Percentiles rank a stretch among this genome's conserved stretches.
Conservation (phyloP, 2,329 filamentous ascomycete genomes). For the Aspergillus sojae region DNA sequence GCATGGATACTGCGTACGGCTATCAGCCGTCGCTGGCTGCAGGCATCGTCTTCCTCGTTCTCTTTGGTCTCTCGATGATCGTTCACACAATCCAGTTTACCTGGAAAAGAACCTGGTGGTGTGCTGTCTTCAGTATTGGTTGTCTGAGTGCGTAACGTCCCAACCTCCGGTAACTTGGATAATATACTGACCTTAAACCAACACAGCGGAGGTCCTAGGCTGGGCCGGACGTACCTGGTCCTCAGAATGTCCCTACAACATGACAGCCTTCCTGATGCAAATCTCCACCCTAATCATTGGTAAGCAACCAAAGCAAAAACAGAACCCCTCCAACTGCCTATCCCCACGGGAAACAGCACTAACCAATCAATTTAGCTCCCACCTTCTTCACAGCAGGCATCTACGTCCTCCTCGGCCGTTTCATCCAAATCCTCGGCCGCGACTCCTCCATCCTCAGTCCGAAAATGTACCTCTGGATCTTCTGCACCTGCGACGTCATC, state of each 20-base stretch:
- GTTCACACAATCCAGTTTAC: constrained; percentile 36
- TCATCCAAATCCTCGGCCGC: constrained; percentile 50
- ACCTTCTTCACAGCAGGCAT: constrained; percentile 57
- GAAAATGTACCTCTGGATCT: constrained; percentile 51
- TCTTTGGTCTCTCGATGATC: constrained; percentile 41
- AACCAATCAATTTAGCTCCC: constrained; percentile 35
- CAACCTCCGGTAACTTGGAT: not conserved
- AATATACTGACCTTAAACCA: not conserved
- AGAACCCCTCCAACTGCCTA: not conserved
- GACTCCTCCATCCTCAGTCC: constrained; percentile 48
- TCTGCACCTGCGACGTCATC: constrained; percentile 57
- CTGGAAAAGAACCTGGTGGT: constrained; percentile 45
- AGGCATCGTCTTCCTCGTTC: constrained; percentile 36
- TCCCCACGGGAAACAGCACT: not conserved
- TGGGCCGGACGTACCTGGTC: constrained; percentile 55
- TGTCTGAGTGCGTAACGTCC: constrained; percentile 34
- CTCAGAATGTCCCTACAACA: constrained; percentile 52
- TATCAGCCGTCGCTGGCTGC: constrained; percentile 38
- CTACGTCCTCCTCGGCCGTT: constrained; percentile 52
- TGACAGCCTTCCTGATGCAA: constrained; percentile 54
- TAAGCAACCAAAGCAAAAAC: constrained; percentile 15
- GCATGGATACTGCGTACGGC: constrained; percentile 33
- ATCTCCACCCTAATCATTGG: constrained; percentile 48
- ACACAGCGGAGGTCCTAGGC: constrained; percentile 48
- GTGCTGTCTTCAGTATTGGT: constrained; percentile 38